Evolutionary conservation across 1,284 basidiomycete species (phyloP).

Genomic region (Anthracocystis setariae): DNA sequence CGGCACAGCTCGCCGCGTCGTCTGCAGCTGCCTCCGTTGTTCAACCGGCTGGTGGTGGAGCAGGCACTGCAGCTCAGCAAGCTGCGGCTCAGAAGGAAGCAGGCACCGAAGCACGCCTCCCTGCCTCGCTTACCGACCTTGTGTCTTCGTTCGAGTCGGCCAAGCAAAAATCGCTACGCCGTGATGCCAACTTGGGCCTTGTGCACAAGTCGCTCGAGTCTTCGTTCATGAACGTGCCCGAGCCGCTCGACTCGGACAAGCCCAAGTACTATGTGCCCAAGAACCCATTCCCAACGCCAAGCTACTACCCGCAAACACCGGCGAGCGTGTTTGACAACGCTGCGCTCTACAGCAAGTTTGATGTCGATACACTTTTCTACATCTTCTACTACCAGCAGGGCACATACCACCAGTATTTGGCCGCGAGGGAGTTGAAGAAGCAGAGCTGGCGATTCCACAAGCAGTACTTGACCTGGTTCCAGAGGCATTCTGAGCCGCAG

Average conservation of each 20-base stretch:
- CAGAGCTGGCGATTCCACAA: conserved; percentile 99
- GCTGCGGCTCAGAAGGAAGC: conserved; percentile 54
- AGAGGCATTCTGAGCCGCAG: conserved; percentile 97
- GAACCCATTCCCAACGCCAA: conserved; percentile 89
- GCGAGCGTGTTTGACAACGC: conserved; percentile 84
- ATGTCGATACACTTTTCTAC: conserved; percentile 97
- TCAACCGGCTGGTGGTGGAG: conserved; percentile 54
- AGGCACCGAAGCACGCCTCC: conserved; percentile 69
- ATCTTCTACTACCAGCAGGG: conserved; percentile 98
- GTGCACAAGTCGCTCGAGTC: conserved; percentile 87
- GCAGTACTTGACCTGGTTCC: conserved; percentile 99
- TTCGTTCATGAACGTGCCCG: conserved; percentile 86
- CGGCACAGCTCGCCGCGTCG: conserved; percentile 63
- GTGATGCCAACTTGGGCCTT: conserved; percentile 80
- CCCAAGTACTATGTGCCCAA: conserved; percentile 91
- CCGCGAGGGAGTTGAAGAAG: conserved; percentile 94
- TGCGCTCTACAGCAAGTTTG: conserved; percentile 87
- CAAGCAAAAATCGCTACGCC: conserved; percentile 89
- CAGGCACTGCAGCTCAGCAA: conserved; percentile 50
- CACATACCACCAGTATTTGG: conserved; percentile 97
- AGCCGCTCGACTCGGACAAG: conserved; percentile 79
- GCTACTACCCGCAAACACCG: conserved; percentile 92
- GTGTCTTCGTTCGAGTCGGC: conserved; percentile 92
- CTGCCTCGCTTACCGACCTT: conserved; percentile 86
- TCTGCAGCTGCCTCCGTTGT: conserved; percentile 69